Base-by-base conservation (phyloP, 2,329 filamentous ascomycete genomes). In the Trichophyton mentagrophytes region DNA sequence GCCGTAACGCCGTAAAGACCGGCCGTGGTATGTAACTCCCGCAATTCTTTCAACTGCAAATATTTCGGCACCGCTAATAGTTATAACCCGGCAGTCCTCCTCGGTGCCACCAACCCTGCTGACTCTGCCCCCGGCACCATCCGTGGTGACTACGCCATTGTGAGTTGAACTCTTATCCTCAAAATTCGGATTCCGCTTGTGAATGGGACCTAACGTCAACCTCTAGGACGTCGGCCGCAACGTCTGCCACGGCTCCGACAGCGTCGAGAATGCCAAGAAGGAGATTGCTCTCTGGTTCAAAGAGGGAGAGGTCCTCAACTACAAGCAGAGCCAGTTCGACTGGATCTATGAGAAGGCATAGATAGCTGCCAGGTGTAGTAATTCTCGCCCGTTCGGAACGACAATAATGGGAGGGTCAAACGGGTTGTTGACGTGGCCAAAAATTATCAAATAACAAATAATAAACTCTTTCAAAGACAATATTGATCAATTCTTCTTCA, bases 231-330 rank as follows among this genome's bases (percentile, higher is more conserved):
- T 90, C 75, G 93, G 93, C 80, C 90, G 92, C 78, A 99, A 99
- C 84, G 90, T 97, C 81, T 97, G 92, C 89, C 93, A 99, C 86
- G 93, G 93, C 77, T 96, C 90, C 79, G 93, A 99, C 85, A 86
- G 83, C 76, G 92, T 99, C 79, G 93, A 99, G 86, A 96, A 85
- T 82, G 93, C 93, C 80, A 85, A 97, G 88, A 96, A 97, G 89
- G 93, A 99, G 84, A 99, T 99, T 76, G 87, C 87, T 73, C 86
- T 97, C 76, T 99, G 93, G 93, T 99, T 99, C 88, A 86, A 88
- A 79, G 81, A 88, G 69, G 85, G 85, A 69, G 93, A 97, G 79
- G 76, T 96, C 73, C 79, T 90, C 79, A 82, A 75, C 79, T 97
- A 88, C 85, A 92, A 93, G 84, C 81, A 82, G 69, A 82, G 88